phyloP scores from a whole-genome alignment of 2,329 filamentous ascomycete genomes.

The Harringtonia lauricola region DNA sequence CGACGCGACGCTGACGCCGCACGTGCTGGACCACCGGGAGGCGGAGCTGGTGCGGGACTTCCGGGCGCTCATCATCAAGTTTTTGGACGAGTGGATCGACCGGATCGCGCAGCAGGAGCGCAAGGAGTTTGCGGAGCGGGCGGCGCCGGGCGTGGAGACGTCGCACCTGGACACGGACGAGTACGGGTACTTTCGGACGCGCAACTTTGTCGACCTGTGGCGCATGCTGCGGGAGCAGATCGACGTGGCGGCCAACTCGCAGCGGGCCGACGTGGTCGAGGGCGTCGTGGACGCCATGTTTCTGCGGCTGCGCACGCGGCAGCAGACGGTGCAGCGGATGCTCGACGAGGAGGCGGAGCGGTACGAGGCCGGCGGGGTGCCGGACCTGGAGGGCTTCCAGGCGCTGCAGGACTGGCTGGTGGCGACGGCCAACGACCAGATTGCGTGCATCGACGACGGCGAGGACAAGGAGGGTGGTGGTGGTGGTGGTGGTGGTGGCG shows the following conservation, averaged over 20 bases:
- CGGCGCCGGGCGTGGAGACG: slow-evolving; percentile 48
- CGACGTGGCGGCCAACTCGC: slow-evolving; percentile 70
- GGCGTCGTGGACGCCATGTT: slow-evolving; percentile 97
- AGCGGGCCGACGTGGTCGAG: slow-evolving; percentile 82
- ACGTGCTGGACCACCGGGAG: slow-evolving; percentile 84
- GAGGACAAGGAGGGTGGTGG: slow-evolving; percentile 47
- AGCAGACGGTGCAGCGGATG: slow-evolving; percentile 77
- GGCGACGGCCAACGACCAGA: slow-evolving; percentile 95
- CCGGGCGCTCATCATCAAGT: slow-evolving; percentile 87
- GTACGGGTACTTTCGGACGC: slow-evolving; percentile 84
- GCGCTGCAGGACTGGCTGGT: slow-evolving; percentile 91
- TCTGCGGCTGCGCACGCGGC: slow-evolving; percentile 68
- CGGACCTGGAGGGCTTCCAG: slow-evolving; percentile 58
- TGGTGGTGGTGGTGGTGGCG: too few species aligned
- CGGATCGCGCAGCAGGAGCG: slow-evolving; percentile 77
- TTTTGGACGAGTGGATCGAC: slow-evolving; percentile 95
- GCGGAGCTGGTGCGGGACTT: slow-evolving; percentile 88
- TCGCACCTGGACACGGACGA: slow-evolving; percentile 75
- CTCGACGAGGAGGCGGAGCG: slow-evolving; percentile 74
- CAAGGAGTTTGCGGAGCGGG: slow-evolving; percentile 69
- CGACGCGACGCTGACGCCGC: slow-evolving; percentile 56
- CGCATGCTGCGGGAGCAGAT: slow-evolving; percentile 94
- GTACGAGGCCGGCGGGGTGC: slow-evolving; percentile 48
- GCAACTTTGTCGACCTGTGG: slow-evolving; percentile 90
- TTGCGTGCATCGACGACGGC: slow-evolving; percentile 92